Evolutionary conservation across 2,329 filamentous ascomycete species (phyloP).

Genomic region (Aquanectria penicillioides): DNA sequence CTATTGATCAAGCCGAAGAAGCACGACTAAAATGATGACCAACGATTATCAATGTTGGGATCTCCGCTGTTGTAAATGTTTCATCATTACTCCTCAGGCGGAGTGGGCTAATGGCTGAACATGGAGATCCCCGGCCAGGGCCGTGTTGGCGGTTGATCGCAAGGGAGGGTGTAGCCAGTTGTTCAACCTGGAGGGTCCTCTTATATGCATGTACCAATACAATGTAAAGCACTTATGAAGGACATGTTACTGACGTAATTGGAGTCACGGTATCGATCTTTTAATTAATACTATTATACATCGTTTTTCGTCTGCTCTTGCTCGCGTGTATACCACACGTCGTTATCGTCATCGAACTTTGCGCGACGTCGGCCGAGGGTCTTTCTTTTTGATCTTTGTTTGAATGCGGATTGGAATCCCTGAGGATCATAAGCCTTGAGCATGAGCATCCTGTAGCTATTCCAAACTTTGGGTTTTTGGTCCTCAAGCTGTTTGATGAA

Average conservation of each 20-base stretch:
- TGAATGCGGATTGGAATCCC: neutral
- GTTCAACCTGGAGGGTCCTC: conserved; percentile 6
- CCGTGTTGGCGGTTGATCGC: conserved; percentile 5
- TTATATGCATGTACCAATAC: conserved; percentile 43
- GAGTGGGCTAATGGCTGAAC: neutral
- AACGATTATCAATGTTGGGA: conserved; percentile 24
- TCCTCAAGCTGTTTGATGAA: conserved; percentile 42
- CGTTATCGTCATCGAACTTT: neutral
- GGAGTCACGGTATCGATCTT: conserved; percentile 43
- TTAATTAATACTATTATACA: conserved; percentile 38
- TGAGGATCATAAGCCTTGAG: conserved; percentile 39
- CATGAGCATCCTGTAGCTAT: conserved; percentile 43
- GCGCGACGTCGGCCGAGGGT: neutral
- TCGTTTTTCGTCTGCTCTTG: conserved; percentile 17
- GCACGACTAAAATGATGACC: conserved; percentile 36
- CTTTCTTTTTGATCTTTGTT: conserved; percentile 1
- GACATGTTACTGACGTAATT: conserved; percentile 36
- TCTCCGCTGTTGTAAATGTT: conserved; percentile 28
- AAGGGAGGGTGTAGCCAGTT: neutral
- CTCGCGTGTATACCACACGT: conserved; percentile 1
- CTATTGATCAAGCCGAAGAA: conserved; percentile 82
- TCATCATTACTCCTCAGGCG: too few species aligned
- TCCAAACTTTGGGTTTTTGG: conserved; percentile 44
- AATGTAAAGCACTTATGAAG: conserved; percentile 42
- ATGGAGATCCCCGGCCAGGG: neutral